Evolutionary conservation across 371 early-diverging fungal species (phyloP), one percentile per base, ranked within the genome.

Genomic region (Mucor piriformis): DNA sequence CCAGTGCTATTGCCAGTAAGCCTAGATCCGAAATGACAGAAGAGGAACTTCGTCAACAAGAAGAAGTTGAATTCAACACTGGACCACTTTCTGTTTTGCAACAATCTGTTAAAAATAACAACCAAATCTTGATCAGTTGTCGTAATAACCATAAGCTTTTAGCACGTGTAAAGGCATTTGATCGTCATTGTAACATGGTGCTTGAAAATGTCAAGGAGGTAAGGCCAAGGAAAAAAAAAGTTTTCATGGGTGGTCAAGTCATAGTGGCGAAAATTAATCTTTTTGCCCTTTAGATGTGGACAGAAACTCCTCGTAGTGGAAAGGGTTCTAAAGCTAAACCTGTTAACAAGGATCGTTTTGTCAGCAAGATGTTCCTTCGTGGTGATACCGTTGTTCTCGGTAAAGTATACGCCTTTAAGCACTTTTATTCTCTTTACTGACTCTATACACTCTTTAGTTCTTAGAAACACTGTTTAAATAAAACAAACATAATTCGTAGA

Each of bases 101-200:
- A 38, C 91, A 90, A 79, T 94, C 98, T 3, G 97, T 97, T 55
- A 94, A 91, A 76, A 95, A 94, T 83, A 92, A 93, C 84, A 92
- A 93, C 47, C 97, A 97, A 81, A 87, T 98, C 44, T 86, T 98
- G 63, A 91, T 98, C 74, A 93, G 88, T 69, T 93, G 92, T 73
- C 86, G 99, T 72, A 98, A 98, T 81, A 98, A 98, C 83, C 88
- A 93, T 72, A 97, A 98, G 77, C 83, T 98, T 56, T 79, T 98
- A 21, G 99, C 95, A 23, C 88, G 97, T 61, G 95, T 98, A 53
- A 98, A 98, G 81, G 99, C 98, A 43, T 98, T 98, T 69, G 98
- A 98, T 82, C 89, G 98, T 38, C 98, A 98, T 73, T 97, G 94
- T 85, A 98, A 98, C 79, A 95, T 98, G 97, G 97, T 97, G 10